Conservation (phyloP, 192 early-diverging fungal genomes). For the Linnemannia hyalina region DNA sequence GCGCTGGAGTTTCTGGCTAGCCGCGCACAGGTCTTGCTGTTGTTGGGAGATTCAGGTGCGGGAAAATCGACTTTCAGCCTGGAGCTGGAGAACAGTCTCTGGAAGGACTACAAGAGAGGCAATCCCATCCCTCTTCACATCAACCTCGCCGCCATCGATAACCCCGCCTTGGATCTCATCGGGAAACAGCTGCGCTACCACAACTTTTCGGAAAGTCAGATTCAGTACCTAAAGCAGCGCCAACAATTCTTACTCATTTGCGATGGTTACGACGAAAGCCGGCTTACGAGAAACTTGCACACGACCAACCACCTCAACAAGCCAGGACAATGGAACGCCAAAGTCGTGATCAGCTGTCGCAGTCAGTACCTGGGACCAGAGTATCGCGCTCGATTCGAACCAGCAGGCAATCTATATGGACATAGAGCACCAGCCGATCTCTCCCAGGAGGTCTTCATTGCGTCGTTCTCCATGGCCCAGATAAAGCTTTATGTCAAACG, state of each 20-base stretch:
- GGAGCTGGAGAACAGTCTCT: background rate
- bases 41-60: background rate
- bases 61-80: background rate
- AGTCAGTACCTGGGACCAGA: slow-evolving; percentile 1
- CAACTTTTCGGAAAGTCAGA: background rate
- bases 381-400: background rate
- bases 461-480: background rate
- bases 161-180: background rate
- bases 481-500: background rate
- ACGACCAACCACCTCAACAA: slow-evolving; percentile 1
- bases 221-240: background rate
- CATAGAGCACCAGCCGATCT: background rate
- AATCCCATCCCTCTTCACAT: background rate
- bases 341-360: background rate
- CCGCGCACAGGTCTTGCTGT: background rate
- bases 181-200: background rate
- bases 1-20: background rate
- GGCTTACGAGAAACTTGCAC: background rate
- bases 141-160: background rate
- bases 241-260: background rate
- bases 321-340: background rate
- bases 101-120: background rate
- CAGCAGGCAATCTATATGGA: background rate
- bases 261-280: slow-evolving; percentile 6
- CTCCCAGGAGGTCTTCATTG: background rate